Conservation (phyloP, 2,329 filamentous ascomycete species). For the Diplodia intermedia region DNA sequence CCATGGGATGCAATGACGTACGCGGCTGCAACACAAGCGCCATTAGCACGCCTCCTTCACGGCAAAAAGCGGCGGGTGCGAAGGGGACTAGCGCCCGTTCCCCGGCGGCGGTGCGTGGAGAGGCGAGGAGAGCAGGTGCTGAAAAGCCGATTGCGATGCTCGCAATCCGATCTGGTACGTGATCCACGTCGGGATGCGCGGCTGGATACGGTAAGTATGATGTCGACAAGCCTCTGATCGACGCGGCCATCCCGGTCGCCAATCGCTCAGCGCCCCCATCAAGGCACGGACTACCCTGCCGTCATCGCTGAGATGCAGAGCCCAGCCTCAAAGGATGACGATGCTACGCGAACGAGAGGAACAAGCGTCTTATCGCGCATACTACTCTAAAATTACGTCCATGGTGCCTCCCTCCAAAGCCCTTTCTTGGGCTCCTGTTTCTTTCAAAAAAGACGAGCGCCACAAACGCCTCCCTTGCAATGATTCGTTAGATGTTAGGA, state of each 20-base stretch:
- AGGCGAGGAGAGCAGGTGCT: not conserved
- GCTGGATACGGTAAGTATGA: constrained; percentile 12
- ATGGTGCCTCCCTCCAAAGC: constrained; percentile 5
- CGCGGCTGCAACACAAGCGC: constrained; percentile 15
- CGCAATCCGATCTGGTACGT: not conserved
- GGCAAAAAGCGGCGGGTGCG: not conserved
- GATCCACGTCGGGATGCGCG: not conserved
- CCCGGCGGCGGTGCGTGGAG: not conserved
- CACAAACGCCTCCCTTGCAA: constrained; percentile 12
- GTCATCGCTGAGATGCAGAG: not conserved
- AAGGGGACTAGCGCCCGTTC: not conserved
- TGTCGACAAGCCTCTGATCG: constrained; percentile 20
- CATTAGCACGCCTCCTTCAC: not conserved
- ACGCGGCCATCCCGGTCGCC: not conserved
- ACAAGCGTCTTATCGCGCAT: not conserved
- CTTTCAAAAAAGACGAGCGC: constrained; percentile 1
- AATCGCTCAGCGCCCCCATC: not conserved
- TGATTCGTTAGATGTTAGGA: constrained; percentile 73
- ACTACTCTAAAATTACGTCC: not conserved
- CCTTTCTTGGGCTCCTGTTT: not conserved
- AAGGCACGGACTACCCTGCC: constrained; percentile 9
- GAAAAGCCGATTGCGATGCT: not conserved
- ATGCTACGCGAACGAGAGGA: not conserved
- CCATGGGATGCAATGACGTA: constrained; percentile 1
- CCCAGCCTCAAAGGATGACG: not conserved